Conservation (phyloP, 768 basidiomycete species). For the Clathrus columnatus region DNA sequence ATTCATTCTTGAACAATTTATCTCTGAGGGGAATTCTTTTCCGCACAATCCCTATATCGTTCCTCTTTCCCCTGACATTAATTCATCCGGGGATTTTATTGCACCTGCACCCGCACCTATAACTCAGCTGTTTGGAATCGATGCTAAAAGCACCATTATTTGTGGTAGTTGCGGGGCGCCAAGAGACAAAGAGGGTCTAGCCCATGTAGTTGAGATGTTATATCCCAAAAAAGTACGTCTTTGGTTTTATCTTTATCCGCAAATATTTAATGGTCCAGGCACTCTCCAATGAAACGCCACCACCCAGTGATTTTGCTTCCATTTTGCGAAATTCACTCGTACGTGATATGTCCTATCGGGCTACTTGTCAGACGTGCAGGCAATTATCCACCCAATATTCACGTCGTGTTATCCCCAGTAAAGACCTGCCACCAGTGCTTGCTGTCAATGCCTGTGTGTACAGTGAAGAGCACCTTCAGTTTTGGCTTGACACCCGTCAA, state of each 20-base stretch:
- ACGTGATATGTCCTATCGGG: conserved; percentile 78
- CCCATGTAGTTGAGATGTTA: conserved; percentile 76
- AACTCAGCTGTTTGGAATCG: conserved; percentile 78
- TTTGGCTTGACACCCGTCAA: conserved; percentile 64
- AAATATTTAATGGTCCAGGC: conserved; percentile 18
- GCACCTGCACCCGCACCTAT: conserved; percentile 54
- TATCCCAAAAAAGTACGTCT: conserved; percentile 73
- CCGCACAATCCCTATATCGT: conserved; percentile 50
- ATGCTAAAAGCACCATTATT: conserved; percentile 63
- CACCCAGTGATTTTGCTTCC: conserved; percentile 47
- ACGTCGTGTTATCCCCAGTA: conserved; percentile 52
- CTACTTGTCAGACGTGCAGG: conserved; percentile 78
- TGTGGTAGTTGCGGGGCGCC: conserved; percentile 69
- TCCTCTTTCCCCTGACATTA: conserved; percentile 22
- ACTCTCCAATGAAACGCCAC: conserved; percentile 27
- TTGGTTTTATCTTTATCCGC: conserved; percentile 2
- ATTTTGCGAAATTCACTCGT: conserved; percentile 69
- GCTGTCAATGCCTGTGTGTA: conserved; percentile 80
- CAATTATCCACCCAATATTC: conserved; percentile 66
- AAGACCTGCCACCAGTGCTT: conserved; percentile 72
- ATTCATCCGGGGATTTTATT: conserved; percentile 17
- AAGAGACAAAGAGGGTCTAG: conserved; percentile 66
- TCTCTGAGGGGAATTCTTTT: conserved; percentile 58
- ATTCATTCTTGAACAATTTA: conserved; percentile 82
- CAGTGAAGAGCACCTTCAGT: conserved; percentile 59